These are phyloP conservation scores for Cyphellophora attinorum DNA, from an alignment of 2,329 filamentous ascomycete genomes.

Conservation along the genomic window DNA sequence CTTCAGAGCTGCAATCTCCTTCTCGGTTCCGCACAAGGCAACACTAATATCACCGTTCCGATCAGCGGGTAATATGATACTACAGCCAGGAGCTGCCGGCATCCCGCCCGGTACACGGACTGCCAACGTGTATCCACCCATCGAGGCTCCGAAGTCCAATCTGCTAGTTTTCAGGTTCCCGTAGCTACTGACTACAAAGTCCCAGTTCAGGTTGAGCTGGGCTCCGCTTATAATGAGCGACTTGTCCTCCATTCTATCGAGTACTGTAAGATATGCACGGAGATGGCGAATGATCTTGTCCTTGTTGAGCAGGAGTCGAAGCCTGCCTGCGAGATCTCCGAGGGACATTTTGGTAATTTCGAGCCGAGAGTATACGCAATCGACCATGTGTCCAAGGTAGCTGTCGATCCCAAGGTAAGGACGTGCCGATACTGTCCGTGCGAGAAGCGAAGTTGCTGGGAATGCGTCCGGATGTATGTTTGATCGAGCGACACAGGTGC, in stretches of 20 bases:
- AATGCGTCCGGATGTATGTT: slow-evolving; percentile 21
- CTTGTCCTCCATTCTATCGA: slow-evolving; percentile 28
- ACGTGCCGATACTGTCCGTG: slow-evolving; percentile 42
- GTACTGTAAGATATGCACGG: slow-evolving; percentile 32
- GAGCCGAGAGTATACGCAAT: slow-evolving; percentile 33
- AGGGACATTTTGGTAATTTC: slow-evolving; percentile 23
- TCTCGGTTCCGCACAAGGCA: slow-evolving; percentile 36
- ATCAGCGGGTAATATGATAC: slow-evolving; percentile 41
- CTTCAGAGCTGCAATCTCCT: slow-evolving; percentile 38
- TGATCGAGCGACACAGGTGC: slow-evolving; percentile 31
- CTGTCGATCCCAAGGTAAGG: slow-evolving; percentile 30
- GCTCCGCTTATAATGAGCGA: slow-evolving; percentile 25
- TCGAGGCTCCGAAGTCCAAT: slow-evolving; percentile 37
- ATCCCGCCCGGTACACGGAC: slow-evolving; percentile 43
- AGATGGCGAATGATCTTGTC: slow-evolving; percentile 27
- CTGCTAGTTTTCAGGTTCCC: slow-evolving; percentile 35
- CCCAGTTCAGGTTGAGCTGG: slow-evolving; percentile 26
- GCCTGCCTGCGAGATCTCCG: slow-evolving; percentile 26
- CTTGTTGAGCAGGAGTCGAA: slow-evolving; percentile 30
- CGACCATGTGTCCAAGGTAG: slow-evolving; percentile 42
- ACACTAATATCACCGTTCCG: slow-evolving; percentile 35
- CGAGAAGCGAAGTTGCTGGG: slow-evolving; percentile 24
- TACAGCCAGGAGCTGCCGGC: slow-evolving; percentile 34
- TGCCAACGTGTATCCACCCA: slow-evolving; percentile 34
- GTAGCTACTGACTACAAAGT: slow-evolving; percentile 49